Base-by-base conservation (phyloP, 192 early-diverging fungal genomes). In the Umbelopsis vinacea region DNA sequence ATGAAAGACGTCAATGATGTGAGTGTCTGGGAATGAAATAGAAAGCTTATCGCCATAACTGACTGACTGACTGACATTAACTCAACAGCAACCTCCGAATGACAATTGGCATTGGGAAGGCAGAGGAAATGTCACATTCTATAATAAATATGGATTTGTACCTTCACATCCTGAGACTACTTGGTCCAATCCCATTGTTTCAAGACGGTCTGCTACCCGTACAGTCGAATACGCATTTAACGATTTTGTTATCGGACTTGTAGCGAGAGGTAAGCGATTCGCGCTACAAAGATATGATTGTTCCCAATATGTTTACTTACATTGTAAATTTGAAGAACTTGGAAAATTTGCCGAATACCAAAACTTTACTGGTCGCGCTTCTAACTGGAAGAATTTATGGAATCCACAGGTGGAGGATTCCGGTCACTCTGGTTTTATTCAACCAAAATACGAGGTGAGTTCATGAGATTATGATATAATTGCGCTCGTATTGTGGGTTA, bases 191-290 rank as follows among this genome's bases (percentile, higher is more conserved):
- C 67, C 67, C 7, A 17, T 17, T 6, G 5, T 0, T 35, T 63
- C 57, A 17, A 63, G 26, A 10, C 71, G 71, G 6, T 57, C 52
- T 60, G 71, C 52, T n/a, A 43, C 77, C 10, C 53, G 79, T 12
- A 80, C 79, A 1, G 46, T 80, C 5, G 79, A 80, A 52, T 80
- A 80, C 55, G 68, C 79, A 9, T 80, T 76, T 48, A 75, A 54
- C 12, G 79, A 80, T 35, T 80, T 81, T 52, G 45, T 57, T 19
- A 53, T 80, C 15, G 69, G 22, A 9, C 24, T 60, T 33, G 67
- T 80, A n/a, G 79, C 79, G 8, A 40, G 50, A 53, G 60, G 52
- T 23, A 22, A 55, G 53, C 2, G 15, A 54, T 54, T 22, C 7
- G 2, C 12, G 19, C 12, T 17, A 29, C 33, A 29, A n/a, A 29